Evolutionary conservation across 306 rosid genomes (phyloP), one percentile per base, ranked within the genome.

Genomic region (Herpetospermum pedunculosum): DNA sequence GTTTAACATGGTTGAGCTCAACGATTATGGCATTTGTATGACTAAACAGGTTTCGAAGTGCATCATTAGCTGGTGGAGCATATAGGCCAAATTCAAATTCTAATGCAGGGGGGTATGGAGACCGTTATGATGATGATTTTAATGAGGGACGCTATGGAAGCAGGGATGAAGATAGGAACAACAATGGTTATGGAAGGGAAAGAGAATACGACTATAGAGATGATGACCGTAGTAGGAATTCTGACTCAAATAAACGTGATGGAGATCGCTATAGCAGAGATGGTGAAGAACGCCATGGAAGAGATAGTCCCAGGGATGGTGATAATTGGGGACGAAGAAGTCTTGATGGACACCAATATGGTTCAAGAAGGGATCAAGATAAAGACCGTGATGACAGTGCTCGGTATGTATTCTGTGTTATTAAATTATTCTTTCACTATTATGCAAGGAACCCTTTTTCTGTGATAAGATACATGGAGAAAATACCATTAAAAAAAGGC

Each of bases 241-340:
- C 86, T 62, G 84, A 81, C 80, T 79, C 87, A 46, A n/a, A 71
- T 79, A 76, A 88, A 70, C 94, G 91, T 79, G 98, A 93, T 70
- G 94, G 96, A 70, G 97, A 94, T 75, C 92, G 88, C 72, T 83
- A 91, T 82, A 84, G 93, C 47, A 83, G 86, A 82, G 98, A 92
- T 75, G 82, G 82, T 70, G 99, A 91, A 63, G 99, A 91, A 32
- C 91, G 89, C 71, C 80, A 83, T 73, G 80, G 90, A 72, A 68
- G 82, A 15, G 62, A 54, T 46, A 93, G 91, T 81, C 85, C 80
- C 70, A 86, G 86, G 84, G 96, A 91, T 78, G 97, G 87, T 76
- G 97, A 91, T 70, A 84, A 82, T 73, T 77, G 85, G 57, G 97
- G 91, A 75, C 86, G 97, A 87, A 91, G 53, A 76, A 88, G 88